Evolutionary conservation across 768 basidiomycete genomes (phyloP).

Genomic region (Lactarius sanguifluus): DNA sequence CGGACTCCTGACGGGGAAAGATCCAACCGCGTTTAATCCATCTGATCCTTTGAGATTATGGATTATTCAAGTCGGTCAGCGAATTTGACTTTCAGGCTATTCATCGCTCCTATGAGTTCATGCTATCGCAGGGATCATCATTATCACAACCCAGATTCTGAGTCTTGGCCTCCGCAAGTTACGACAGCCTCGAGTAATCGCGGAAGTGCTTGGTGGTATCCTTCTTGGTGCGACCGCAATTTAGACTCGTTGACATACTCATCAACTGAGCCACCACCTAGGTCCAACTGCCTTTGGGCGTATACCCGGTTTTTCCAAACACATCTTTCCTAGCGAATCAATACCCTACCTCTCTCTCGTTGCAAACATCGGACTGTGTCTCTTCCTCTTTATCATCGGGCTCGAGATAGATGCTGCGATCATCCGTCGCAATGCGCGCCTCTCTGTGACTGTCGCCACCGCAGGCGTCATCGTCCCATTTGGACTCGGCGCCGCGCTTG

Average conservation of each 20-base stretch:
- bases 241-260: background rate
- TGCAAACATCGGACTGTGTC: constrained; percentile 84
- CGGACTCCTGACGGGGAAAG: constrained; percentile 70
- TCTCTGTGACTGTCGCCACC: constrained; percentile 67
- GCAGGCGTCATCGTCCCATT: constrained; percentile 90
- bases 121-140: constrained; percentile 64
- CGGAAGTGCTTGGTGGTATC: constrained; percentile 86
- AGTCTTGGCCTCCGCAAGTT: constrained; percentile 69
- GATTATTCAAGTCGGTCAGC: constrained; percentile 76
- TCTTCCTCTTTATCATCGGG: constrained; percentile 92
- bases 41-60: constrained; percentile 72
- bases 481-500: constrained; percentile 71
- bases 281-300: constrained; percentile 66
- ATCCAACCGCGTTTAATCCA: constrained; percentile 65
- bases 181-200: constrained; percentile 82
- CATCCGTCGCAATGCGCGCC: constrained; percentile 72
- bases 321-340: constrained; percentile 76
- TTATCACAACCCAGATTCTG: constrained; percentile 75
- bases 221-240: constrained; percentile 55
- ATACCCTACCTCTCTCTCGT: constrained; percentile 78
- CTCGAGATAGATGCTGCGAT: constrained; percentile 83
- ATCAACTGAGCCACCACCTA: constrained; percentile 12
- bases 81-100: background rate
- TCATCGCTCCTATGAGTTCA: background rate
- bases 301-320: constrained; percentile 84